A percentile compares a stretch with the other conserved stretches of the same genome.
These are phyloP conservation scores for Cercospora sp. DNA, from an alignment of 2,329 filamentous ascomycete species.

Conservation along the genomic window DNA sequence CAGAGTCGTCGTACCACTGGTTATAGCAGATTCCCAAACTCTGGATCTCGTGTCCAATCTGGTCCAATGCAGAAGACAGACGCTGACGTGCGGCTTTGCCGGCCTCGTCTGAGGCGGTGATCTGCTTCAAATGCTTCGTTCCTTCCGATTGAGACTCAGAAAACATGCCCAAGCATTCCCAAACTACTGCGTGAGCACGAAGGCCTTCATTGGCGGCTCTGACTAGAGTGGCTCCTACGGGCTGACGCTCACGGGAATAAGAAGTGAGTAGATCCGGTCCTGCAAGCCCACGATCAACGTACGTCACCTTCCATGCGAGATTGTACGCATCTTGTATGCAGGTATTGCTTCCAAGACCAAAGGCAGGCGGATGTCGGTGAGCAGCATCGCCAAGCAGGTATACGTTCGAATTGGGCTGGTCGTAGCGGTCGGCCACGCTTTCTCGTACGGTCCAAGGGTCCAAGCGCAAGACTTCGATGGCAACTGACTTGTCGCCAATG, in stretches of 20 bases:
- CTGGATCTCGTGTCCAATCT: not conserved
- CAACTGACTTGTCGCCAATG: not conserved
- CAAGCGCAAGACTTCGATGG: not conserved
- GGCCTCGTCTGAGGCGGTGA: not conserved
- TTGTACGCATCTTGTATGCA: not conserved
- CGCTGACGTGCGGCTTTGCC: not conserved
- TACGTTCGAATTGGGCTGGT: not conserved
- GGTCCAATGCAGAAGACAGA: not conserved
- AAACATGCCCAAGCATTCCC: not conserved
- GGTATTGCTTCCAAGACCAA: not conserved
- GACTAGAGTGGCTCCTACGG: not conserved
- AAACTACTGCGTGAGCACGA: not conserved
- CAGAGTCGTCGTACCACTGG: not conserved
- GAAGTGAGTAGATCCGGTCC: not conserved
- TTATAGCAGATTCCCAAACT: not conserved
- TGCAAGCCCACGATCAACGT: not conserved
- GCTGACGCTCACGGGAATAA: not conserved
- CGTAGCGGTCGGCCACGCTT: not conserved
- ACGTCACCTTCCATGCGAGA: not conserved
- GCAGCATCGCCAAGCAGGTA: not conserved
- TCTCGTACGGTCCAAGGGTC: not conserved
- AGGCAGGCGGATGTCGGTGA: not conserved
- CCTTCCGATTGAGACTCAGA: not conserved
- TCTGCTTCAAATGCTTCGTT: not conserved
- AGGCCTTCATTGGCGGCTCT: not conserved